Percentiles rank a stretch among this genome's conserved stretches.
These are phyloP conservation scores for Arthrobotrys sphaeroides DNA, from an alignment of 2,329 filamentous ascomycete species.

Conservation along the genomic window DNA sequence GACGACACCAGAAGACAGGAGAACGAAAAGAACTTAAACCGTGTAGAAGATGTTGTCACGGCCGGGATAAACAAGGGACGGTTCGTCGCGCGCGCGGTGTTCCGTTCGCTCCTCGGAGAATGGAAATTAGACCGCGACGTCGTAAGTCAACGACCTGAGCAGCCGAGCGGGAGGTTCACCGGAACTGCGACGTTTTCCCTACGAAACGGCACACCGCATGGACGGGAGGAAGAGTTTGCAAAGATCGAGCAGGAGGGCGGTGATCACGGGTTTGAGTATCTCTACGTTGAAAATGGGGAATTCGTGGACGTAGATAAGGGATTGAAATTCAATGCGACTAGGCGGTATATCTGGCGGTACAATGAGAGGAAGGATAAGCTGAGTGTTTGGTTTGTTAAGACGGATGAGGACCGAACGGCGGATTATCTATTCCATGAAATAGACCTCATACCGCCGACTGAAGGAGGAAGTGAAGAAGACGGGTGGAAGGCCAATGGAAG, in stretches of 20 bases:
- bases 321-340: slow-evolving; percentile 61
- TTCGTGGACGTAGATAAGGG: slow-evolving; percentile 68
- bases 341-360: slow-evolving; percentile 79
- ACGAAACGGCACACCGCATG: slow-evolving; percentile 69
- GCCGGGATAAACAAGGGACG: slow-evolving; percentile 63
- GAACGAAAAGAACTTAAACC: slow-evolving; percentile 63
- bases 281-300: slow-evolving; percentile 74
- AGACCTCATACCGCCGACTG: slow-evolving; percentile 66
- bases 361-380: slow-evolving; percentile 69
- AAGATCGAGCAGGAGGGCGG: slow-evolving; percentile 54
- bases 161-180: slow-evolving; percentile 72
- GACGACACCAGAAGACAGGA: slow-evolving; percentile 62
- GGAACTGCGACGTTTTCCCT: slow-evolving; percentile 74
- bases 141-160: slow-evolving; percentile 66
- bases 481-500: slow-evolving; percentile 73
- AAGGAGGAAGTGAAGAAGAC: slow-evolving; percentile 59
- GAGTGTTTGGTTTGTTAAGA: slow-evolving; percentile 77
- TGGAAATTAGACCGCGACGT: slow-evolving; percentile 73
- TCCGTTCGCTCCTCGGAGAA: slow-evolving; percentile 74
- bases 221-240: slow-evolving; percentile 59
- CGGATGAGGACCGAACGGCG: slow-evolving; percentile 68
- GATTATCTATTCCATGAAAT: slow-evolving; percentile 81
- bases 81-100: slow-evolving; percentile 74
- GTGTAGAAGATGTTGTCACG: slow-evolving; percentile 63
- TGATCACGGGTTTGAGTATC: slow-evolving; percentile 68